Percentiles rank a stretch among this genome's conserved stretches.
Evolutionary conservation across 371 early-diverging fungal genomes (phyloP).

Genomic region (Phascolomyces articulosus): DNA sequence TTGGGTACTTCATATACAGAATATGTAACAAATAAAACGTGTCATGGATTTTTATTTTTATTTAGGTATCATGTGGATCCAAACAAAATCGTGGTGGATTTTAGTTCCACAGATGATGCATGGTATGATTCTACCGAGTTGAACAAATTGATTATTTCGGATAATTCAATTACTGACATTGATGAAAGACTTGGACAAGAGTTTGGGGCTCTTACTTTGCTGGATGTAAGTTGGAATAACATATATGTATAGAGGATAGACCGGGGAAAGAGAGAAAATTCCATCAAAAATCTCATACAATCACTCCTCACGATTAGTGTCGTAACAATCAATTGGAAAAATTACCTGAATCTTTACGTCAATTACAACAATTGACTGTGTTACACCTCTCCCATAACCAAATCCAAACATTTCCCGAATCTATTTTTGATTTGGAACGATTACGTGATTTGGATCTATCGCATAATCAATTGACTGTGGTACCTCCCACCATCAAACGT

Average conservation of each 20-base stretch:
- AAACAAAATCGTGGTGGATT: conserved; percentile 58
- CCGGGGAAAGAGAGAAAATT: neutral
- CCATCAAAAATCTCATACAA: too few relatives aligned
- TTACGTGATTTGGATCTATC: conserved; percentile 54
- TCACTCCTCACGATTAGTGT: too few relatives aligned
- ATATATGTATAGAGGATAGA: neutral
- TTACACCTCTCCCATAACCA: conserved; percentile 54
- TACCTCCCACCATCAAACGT: conserved; percentile 35
- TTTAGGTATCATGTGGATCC: conserved; percentile 63
- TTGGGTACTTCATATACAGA: too few relatives aligned
- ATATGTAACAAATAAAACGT: too few relatives aligned
- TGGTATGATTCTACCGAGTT: conserved; percentile 74
- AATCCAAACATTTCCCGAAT: conserved; percentile 48
- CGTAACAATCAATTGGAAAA: conserved; percentile 54
- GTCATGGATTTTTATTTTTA: too few relatives aligned
- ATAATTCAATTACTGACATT: conserved; percentile 64
- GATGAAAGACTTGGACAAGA: conserved; percentile 65
- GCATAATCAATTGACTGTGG: conserved; percentile 43
- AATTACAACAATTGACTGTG: conserved; percentile 44
- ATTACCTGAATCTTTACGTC: conserved; percentile 52
- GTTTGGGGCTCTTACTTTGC: conserved; percentile 60
- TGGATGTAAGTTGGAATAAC: conserved; percentile 64
- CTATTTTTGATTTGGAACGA: conserved; percentile 36
- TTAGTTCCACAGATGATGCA: conserved; percentile 43
- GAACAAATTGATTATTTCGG: conserved; percentile 65